phyloP scores from a whole-genome alignment of 2,329 filamentous ascomycete species.

The Aureobasidium vineae region DNA sequence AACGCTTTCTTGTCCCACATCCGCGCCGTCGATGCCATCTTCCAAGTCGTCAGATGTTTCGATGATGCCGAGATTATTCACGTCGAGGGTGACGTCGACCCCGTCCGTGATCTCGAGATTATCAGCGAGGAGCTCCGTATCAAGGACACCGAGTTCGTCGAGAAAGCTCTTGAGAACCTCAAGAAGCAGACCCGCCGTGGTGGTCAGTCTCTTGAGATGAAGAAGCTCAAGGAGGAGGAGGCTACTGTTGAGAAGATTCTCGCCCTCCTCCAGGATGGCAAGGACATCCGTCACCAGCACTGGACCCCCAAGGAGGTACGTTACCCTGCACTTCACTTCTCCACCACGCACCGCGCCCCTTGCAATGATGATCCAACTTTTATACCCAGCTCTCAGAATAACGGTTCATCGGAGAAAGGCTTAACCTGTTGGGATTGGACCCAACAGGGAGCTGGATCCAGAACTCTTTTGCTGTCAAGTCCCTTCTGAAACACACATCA shows the following conservation, averaged over 20 bases:
- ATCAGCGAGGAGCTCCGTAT: constrained; percentile 94
- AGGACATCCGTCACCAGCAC: constrained; percentile 86
- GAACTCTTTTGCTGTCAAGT: constrained; percentile 37
- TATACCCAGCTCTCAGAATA: constrained; percentile 92
- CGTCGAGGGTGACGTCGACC: constrained; percentile 98
- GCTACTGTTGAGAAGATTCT: constrained; percentile 90
- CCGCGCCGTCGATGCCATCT: constrained; percentile 60
- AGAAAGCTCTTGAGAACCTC: constrained; percentile 88
- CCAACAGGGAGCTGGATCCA: constrained; percentile 38
- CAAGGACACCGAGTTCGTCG: constrained; percentile 98
- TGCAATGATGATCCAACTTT: constrained; percentile 98
- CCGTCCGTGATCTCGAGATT: constrained; percentile 88
- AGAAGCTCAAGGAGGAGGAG: constrained; percentile 94
- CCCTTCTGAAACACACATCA: constrained; percentile 42
- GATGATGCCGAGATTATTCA: constrained; percentile 99
- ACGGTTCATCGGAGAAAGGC: constrained; percentile 23
- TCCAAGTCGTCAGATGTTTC: constrained; percentile 52
- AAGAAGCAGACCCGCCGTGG: constrained; percentile 94
- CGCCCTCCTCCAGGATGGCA: constrained; percentile 77
- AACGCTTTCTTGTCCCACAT: constrained; percentile 99
- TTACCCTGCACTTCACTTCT: constrained; percentile 35
- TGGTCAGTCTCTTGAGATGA: constrained; percentile 94
- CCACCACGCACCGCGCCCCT: constrained; percentile 31
- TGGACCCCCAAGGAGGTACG: constrained; percentile 96
- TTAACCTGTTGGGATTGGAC: constrained; percentile 56